Evolutionary conservation across 1,139 yeast genomes (phyloP).

Genomic region (Suhomyces taliae): DNA sequence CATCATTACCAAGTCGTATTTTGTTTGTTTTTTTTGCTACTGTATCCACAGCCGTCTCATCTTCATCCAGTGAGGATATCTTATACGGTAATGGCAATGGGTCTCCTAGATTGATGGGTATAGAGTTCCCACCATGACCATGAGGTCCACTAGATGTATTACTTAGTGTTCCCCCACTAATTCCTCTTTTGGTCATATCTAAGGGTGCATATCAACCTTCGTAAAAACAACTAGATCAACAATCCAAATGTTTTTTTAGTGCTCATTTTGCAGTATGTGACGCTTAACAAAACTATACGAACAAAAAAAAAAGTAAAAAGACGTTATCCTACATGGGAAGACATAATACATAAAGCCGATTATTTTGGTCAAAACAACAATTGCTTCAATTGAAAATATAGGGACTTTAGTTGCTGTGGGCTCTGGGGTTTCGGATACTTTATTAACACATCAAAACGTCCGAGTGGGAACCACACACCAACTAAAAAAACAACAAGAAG

Average conservation of each 20-base stretch:
- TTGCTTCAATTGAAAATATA: too few species aligned
- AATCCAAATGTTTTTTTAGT: conserved; percentile 4
- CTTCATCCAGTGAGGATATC: conserved; percentile 15
- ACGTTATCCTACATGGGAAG: too few species aligned
- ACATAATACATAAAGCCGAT: too few species aligned
- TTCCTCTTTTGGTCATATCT: conserved; percentile 7
- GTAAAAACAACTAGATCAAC: background rate
- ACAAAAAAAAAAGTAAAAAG: too few species aligned
- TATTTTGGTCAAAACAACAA: too few species aligned
- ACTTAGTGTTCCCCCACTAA: conserved; percentile 2
- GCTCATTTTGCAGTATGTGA: conserved; percentile 1
- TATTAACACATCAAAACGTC: too few species aligned
- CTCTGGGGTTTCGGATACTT: too few species aligned
- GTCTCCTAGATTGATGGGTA: conserved; percentile 25
- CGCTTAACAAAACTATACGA: background rate
- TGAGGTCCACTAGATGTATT: background rate
- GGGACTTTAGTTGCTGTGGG: too few species aligned
- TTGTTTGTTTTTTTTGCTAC: conserved; percentile 9
- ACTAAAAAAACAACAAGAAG: too few species aligned
- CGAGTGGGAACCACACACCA: too few species aligned
- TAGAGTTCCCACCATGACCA: background rate
- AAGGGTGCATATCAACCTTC: conserved; percentile 3
- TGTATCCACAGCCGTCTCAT: conserved; percentile 20
- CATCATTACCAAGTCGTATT: conserved; percentile 5
- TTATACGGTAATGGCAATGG: conserved; percentile 40